These are phyloP conservation scores for Myrmaecium sp. DNA, from an alignment of 2,329 filamentous ascomycete species.

Conservation along the genomic window DNA sequence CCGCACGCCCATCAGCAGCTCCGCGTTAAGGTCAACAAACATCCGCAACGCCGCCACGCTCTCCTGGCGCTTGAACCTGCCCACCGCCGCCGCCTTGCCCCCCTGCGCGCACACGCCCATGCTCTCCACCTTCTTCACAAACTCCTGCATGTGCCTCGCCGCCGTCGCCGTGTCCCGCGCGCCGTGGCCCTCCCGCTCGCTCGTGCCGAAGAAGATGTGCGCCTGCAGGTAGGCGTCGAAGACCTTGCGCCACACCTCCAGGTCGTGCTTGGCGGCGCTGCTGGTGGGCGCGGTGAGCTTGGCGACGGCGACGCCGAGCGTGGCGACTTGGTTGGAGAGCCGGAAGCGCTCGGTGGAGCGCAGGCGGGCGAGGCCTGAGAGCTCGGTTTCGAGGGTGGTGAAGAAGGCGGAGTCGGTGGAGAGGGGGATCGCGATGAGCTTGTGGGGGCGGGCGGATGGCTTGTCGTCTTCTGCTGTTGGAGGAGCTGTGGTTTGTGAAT, in stretches of 20 bases:
- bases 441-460: slow-evolving; percentile 11
- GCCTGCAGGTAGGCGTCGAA: slow-evolving; percentile 70
- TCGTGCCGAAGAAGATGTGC: slow-evolving; percentile 65
- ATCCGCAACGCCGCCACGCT: slow-evolving; percentile 47
- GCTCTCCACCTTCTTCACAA: slow-evolving; percentile 48
- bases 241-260: slow-evolving; percentile 62
- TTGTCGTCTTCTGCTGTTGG: not conserved
- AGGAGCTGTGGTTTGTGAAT: not conserved
- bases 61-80: slow-evolving; percentile 45
- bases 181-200: slow-evolving; percentile 52
- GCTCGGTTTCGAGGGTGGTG: slow-evolving; percentile 52
- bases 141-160: slow-evolving; percentile 50
- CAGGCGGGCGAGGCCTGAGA: slow-evolving; percentile 50
- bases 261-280: slow-evolving; percentile 42
- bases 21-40: slow-evolving; percentile 57
- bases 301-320: slow-evolving; percentile 48
- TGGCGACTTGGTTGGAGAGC: slow-evolving; percentile 45
- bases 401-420: slow-evolving; percentile 70
- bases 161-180: slow-evolving; percentile 47
- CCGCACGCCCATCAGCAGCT: slow-evolving; percentile 61
- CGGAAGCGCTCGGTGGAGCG: slow-evolving; percentile 48
- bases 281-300: slow-evolving; percentile 47
- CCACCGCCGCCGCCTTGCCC: not conserved
- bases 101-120: slow-evolving; percentile 37
- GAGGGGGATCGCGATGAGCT: slow-evolving; percentile 54